phyloP scores from a whole-genome alignment of 768 basidiomycete species.

The Tubosaeta brunneosetosa region DNA sequence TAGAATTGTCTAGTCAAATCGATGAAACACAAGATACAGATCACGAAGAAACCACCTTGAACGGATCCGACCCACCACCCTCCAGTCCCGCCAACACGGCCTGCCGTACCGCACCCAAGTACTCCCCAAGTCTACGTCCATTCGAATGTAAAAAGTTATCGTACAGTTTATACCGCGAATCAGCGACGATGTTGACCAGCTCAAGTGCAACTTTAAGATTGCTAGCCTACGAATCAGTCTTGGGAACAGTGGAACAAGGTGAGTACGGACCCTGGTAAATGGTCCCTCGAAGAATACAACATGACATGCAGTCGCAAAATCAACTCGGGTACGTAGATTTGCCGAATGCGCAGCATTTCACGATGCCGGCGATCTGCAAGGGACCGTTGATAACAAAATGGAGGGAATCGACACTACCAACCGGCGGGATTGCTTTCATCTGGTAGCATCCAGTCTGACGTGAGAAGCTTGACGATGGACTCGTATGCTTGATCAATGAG shows the following conservation, averaged over 20 bases:
- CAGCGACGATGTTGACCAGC: constrained; percentile 81
- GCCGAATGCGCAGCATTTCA: constrained; percentile 78
- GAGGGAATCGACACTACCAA: constrained; percentile 8
- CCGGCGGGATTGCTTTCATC: constrained; percentile 44
- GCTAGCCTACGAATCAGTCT: constrained; percentile 35
- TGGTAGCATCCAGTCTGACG: constrained; percentile 69
- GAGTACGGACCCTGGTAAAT: constrained; percentile 61
- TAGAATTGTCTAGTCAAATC: neutral
- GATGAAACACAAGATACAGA: neutral
- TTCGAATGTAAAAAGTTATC: constrained; percentile 70
- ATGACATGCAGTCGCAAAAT: constrained; percentile 79
- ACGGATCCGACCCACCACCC: constrained; percentile 73
- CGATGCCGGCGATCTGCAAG: constrained; percentile 50
- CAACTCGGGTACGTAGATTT: constrained; percentile 86
- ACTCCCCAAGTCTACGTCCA: constrained; percentile 62
- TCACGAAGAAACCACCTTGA: constrained; percentile 40
- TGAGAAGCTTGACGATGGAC: constrained; percentile 65
- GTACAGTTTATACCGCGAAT: constrained; percentile 81
- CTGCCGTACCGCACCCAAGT: constrained; percentile 67
- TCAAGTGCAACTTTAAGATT: constrained; percentile 72
- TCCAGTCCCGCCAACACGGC: constrained; percentile 71
- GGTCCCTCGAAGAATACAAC: constrained; percentile 56
- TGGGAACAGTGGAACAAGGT: neutral
- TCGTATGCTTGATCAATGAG: constrained; percentile 63
- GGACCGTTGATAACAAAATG: constrained; percentile 1